Evolutionary conservation across 805 yeast species (phyloP).

Genomic region (Pichia phayaonensis): DNA sequence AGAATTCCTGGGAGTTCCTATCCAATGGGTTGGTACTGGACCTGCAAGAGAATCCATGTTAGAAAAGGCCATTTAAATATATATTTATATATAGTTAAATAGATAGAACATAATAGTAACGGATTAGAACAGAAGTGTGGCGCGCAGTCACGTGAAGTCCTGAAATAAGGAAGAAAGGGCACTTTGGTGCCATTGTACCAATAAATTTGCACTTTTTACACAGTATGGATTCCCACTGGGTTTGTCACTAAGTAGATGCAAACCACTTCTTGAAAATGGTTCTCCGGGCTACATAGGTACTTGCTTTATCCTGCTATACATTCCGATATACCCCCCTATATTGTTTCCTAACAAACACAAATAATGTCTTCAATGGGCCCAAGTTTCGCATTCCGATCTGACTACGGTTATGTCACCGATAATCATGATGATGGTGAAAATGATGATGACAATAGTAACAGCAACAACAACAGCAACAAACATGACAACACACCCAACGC

Average conservation of each 20-base stretch:
- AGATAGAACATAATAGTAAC: too few relatives aligned
- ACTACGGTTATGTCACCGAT: too few relatives aligned
- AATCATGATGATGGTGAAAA: too few relatives aligned
- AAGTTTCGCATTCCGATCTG: neutral
- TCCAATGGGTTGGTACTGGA: constrained; percentile 98
- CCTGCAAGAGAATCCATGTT: constrained; percentile 95
- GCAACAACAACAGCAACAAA: neutral
- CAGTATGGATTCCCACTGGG: neutral
- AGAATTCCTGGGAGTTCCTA: constrained; percentile 72
- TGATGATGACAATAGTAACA: neutral
- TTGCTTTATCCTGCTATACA: neutral
- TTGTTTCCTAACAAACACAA: too few relatives aligned
- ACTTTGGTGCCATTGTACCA: neutral
- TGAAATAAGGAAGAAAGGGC: neutral
- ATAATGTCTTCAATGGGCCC: neutral
- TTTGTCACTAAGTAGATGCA: neutral
- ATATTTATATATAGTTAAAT: neutral
- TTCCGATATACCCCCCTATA: neutral
- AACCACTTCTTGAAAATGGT: neutral
- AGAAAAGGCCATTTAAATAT: constrained; percentile 33
- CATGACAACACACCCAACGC: neutral
- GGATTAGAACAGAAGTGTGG: neutral
- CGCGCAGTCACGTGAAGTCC: neutral
- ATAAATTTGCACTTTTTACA: neutral
- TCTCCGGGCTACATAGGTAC: neutral